Evolutionary conservation across 2,329 filamentous ascomycete genomes (phyloP).

Genomic region (Cladosporium sp.): DNA sequence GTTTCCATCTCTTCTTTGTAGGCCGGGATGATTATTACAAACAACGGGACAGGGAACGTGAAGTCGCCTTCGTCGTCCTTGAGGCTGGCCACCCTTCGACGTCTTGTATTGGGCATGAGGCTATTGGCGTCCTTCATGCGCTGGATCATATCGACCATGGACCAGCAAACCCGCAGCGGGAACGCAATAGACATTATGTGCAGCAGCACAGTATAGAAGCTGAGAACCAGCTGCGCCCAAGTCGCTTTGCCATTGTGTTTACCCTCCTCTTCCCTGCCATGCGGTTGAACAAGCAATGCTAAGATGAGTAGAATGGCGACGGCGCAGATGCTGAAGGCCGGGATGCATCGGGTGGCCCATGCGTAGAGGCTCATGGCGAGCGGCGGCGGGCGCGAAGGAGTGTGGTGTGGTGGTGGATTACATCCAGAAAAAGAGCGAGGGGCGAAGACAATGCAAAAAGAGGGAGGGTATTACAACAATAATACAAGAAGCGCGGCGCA

Average conservation of each 20-base stretch:
- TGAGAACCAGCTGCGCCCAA: slow-evolving; percentile 25
- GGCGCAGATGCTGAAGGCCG: slow-evolving; percentile 24
- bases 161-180: slow-evolving; percentile 58
- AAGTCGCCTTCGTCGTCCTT: slow-evolving; percentile 20
- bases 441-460: slow-evolving; percentile 1
- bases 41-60: slow-evolving; percentile 40
- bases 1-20: slow-evolving; percentile 70
- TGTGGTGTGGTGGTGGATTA: neutral
- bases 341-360: slow-evolving; percentile 27
- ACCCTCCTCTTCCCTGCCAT: slow-evolving; percentile 22
- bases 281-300: slow-evolving; percentile 25
- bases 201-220: slow-evolving; percentile 58
- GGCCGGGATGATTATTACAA: slow-evolving; percentile 65
- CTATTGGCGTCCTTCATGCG: slow-evolving; percentile 22
- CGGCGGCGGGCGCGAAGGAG: slow-evolving; percentile 5
- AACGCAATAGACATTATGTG: slow-evolving; percentile 62
- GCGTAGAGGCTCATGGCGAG: slow-evolving; percentile 15
- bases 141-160: slow-evolving; percentile 53
- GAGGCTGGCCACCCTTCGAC: slow-evolving; percentile 17
- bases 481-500: neutral
- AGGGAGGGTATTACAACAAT: slow-evolving; percentile 12
- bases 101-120: slow-evolving; percentile 18
- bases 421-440: slow-evolving; percentile 10
- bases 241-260: slow-evolving; percentile 25
- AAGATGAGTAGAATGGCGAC: slow-evolving; percentile 23